phyloP scores from a whole-genome alignment of 306 rosid species.

The Hippophae gyantsensis region DNA sequence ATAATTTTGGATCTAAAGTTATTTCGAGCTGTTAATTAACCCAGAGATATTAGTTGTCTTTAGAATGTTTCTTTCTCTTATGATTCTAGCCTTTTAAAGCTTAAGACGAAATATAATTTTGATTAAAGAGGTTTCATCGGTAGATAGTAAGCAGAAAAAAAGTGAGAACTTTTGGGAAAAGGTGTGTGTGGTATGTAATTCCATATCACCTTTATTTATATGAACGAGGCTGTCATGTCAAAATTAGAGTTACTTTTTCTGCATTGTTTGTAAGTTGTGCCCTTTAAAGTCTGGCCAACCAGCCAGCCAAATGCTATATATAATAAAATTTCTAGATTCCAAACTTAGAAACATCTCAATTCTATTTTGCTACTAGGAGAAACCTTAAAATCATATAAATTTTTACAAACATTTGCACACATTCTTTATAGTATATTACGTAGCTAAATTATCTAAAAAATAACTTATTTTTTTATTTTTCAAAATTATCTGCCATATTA shows the following conservation, averaged over 20 bases:
- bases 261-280: slow-evolving; percentile 13
- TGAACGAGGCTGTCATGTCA: slow-evolving; percentile 85
- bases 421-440: no score
- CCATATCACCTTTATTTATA: slow-evolving; percentile 47
- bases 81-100: slow-evolving; percentile 30
- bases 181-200: slow-evolving; percentile 69
- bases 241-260: slow-evolving; percentile 79
- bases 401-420: no score
- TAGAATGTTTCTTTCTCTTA: slow-evolving; percentile 18
- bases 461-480: no score
- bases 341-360: no score
- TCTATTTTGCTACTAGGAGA: no score
- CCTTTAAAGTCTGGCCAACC: slow-evolving; percentile 58
- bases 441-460: no score
- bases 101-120: slow-evolving; percentile 18
- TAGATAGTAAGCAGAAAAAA: slow-evolving; percentile 38
- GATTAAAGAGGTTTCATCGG: slow-evolving; percentile 19
- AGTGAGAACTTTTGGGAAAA: slow-evolving; percentile 55
- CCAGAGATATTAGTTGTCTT: slow-evolving; percentile 4
- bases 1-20: not conserved
- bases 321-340: slow-evolving; percentile 13
- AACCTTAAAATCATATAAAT: no score
- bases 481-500: no score
- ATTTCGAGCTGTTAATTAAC: slow-evolving; percentile 2
- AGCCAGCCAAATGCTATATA: slow-evolving; percentile 46